Conservation (phyloP, 2,329 filamentous ascomycete genomes). For the Pseudocercospora macadamiae region DNA sequence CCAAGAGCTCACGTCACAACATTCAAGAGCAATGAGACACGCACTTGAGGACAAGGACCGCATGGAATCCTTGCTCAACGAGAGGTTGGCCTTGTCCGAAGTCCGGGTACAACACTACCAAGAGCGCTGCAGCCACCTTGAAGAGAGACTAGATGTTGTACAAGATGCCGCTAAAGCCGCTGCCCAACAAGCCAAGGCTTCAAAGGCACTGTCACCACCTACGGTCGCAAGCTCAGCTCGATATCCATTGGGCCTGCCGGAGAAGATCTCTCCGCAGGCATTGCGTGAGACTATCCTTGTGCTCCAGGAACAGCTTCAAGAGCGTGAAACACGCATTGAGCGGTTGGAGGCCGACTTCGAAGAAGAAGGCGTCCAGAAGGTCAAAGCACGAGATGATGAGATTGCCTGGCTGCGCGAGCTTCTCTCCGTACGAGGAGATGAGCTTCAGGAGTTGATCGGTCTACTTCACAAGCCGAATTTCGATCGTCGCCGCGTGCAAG, state of each 20-base stretch:
- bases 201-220: slow-evolving; percentile 31
- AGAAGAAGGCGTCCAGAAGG: slow-evolving; percentile 75
- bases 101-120: slow-evolving; percentile 84
- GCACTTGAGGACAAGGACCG: slow-evolving; percentile 80
- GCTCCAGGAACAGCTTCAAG: slow-evolving; percentile 93
- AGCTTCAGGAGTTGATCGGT: slow-evolving; percentile 87
- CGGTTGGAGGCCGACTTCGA: slow-evolving; percentile 78
- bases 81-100: slow-evolving; percentile 78
- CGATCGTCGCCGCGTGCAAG: slow-evolving; percentile 77
- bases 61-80: slow-evolving; percentile 75
- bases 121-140: slow-evolving; percentile 80
- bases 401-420: slow-evolving; percentile 94
- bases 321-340: slow-evolving; percentile 88
- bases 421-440: slow-evolving; percentile 84
- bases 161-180: slow-evolving; percentile 85
- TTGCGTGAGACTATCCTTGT: slow-evolving; percentile 95
- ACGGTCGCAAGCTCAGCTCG: slow-evolving; percentile 27
- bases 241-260: slow-evolving; percentile 56
- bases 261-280: slow-evolving; percentile 92
- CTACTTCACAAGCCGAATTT: slow-evolving; percentile 73
- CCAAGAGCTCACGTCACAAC: slow-evolving; percentile 62
- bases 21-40: slow-evolving; percentile 47
- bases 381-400: slow-evolving; percentile 90
- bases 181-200: slow-evolving; percentile 61
- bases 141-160: slow-evolving; percentile 88